These are phyloP conservation scores for Epipyxis sp. DNA, from an alignment of 108 stramenopile genomes.

Conservation along the genomic window DNA sequence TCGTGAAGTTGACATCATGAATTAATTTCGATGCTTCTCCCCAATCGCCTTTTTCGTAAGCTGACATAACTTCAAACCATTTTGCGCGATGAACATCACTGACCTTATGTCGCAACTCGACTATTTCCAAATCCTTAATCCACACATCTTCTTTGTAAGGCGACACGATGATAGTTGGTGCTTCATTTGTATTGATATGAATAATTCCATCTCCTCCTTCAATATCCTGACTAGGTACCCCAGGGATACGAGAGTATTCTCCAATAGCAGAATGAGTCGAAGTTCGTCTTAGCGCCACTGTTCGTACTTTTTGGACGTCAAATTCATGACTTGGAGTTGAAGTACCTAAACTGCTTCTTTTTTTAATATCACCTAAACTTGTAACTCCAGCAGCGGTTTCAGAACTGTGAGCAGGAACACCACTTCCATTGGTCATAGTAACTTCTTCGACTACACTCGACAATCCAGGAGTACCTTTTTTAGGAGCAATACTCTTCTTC, in stretches of 20 bases:
- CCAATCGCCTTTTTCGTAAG: constrained; percentile 28
- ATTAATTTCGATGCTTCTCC: background rate
- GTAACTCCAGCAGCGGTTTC: background rate
- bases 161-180: constrained; percentile 1
- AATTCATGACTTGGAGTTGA: background rate
- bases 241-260: background rate
- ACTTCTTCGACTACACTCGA: too few relatives aligned
- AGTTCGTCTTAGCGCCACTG: background rate
- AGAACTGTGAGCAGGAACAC: background rate
- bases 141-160: constrained; percentile 25
- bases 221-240: background rate
- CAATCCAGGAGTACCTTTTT: background rate
- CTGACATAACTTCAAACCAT: background rate
- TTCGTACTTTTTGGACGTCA: background rate
- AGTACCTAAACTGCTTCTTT: background rate
- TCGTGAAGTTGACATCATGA: background rate
- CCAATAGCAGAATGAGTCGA: background rate
- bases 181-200: background rate
- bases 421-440: too few relatives aligned
- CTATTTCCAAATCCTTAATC: constrained; percentile 12
- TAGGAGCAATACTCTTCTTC: background rate
- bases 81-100: background rate
- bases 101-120: constrained; percentile 22
- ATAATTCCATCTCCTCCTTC: background rate
- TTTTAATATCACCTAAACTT: background rate